These are phyloP conservation scores for Coemansia sp. DNA, from an alignment of 192 early-diverging fungal genomes.

Conservation along the genomic window DNA sequence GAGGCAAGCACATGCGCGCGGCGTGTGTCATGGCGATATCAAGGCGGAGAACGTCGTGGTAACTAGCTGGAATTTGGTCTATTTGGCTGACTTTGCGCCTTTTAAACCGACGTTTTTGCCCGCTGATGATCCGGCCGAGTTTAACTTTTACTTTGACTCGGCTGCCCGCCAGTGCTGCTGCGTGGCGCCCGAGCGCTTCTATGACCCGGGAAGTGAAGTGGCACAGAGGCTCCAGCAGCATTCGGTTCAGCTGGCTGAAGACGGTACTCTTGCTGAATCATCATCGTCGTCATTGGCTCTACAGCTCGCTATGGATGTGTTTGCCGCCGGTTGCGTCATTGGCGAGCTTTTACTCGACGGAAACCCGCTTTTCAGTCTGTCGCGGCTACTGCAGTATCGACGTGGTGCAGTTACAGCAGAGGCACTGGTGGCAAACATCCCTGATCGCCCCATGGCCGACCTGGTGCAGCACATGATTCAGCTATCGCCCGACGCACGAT, in stretches of 20 bases:
- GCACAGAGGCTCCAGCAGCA: slow-evolving; percentile 24
- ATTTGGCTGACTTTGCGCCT: slow-evolving; percentile 81
- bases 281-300: slow-evolving; percentile 41
- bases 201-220: slow-evolving; percentile 58
- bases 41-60: slow-evolving; percentile 94
- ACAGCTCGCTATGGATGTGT: slow-evolving; percentile 90
- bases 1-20: slow-evolving; percentile 65
- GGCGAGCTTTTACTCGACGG: slow-evolving; percentile 95
- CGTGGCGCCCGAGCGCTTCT: slow-evolving; percentile 94
- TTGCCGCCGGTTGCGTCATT: slow-evolving; percentile 87
- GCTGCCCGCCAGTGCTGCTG: slow-evolving; percentile 87
- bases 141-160: slow-evolving; percentile 95
- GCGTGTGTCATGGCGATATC: slow-evolving; percentile 92
- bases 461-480: slow-evolving; percentile 89
- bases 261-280: not conserved
- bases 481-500: slow-evolving; percentile 70
- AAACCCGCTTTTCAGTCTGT: slow-evolving; percentile 84
- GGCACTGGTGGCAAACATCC: slow-evolving; percentile 75
- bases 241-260: not conserved
- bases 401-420: slow-evolving; percentile 64
- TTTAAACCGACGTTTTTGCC: slow-evolving; percentile 93
- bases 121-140: slow-evolving; percentile 94
- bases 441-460: slow-evolving; percentile 70
- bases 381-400: slow-evolving; percentile 88
- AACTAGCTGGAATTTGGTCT: slow-evolving; percentile 95